Evolutionary conservation across 192 early-diverging fungal species (phyloP), one percentile per base, ranked within the genome.

Genomic region (Coemansia sp.): DNA sequence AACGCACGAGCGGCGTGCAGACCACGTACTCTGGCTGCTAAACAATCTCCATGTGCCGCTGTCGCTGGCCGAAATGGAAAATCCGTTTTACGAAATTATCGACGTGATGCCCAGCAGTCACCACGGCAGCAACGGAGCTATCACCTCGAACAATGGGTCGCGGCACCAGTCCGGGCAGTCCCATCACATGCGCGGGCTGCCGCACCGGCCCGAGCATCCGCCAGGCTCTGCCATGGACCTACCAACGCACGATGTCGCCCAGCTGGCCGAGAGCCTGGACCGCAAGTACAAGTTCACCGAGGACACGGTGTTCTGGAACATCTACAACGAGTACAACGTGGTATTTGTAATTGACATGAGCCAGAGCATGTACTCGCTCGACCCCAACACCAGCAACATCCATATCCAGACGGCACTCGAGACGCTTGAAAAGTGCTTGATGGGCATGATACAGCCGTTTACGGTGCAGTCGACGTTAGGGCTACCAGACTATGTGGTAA

Each of bases 361-460:
- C 49, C 78, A 75, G 53, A 75, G 72, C 68, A 80, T 80, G 78
- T 80, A 76, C 59, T 61, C 78, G 23, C 50, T 80, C 21, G 78
- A 76, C 28, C 64, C 73, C 40, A 65, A 64, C 47, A 72, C 67
- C 36, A 67, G 71, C 50, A 40, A 76, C 22, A 30, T 62, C 12
- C 66, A 71, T 20, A 64, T 80, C n/a, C 61, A 74, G 2, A 62
- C 64, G 0, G 73, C 68, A n/a, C 62, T 76, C 28, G 66, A 67
- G 43, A 71, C 73, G 4, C 62, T 80, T 21, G 73, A 80, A 59
- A 75, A 75, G 47, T 76, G 78, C 53, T 45, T 80, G 38, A 64
- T 59, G 42, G 78, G 78, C 43, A 70, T 80, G 57, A 52, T 70
- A 11, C 78, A 80, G 53, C 58, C 64, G 27, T 67, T 70, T 20